Evolutionary conservation across 2,329 filamentous ascomycete genomes (phyloP), one percentile per base, ranked within the genome.

Genomic region (Hymenoscyphus repandus): DNA sequence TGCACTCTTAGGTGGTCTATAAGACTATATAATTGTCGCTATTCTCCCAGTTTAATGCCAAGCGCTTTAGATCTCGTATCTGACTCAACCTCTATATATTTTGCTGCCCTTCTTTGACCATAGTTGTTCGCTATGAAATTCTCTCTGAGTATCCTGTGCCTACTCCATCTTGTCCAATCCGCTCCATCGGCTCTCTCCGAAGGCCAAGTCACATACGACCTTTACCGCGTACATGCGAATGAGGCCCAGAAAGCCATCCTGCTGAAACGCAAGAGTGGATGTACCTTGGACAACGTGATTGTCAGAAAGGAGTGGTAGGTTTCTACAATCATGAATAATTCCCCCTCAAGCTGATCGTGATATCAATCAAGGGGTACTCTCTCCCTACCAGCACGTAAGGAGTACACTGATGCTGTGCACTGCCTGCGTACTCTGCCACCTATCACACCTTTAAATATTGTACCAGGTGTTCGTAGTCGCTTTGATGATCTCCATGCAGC

Each of bases 401-500:
- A 52, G 11, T 71, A 68, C 56, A 68, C 65, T 31, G 56, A 65
- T 52, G 68, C 69, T 7, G 64, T 71, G 49, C 61, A 67, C 22
- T 71, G 68, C 51, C 42, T 71, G 11, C 60, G 62, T 48, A 55
- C 53, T 13, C 61, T 61, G 38, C 58, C 62, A 5, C 61, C 66
- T 3, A 61, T 58, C n/a, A 63, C 65, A 6, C 63, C 64, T 18
- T 49, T 55, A 15, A 56, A 50, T 65, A 62, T 57, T 7, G 41
- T 47, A 32, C 54, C 55, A 6, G 57, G 57, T n/a, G 55, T 42
- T 6, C 53, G 48, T 17, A 50, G 49, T 18, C 44, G 55, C 30
- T 72, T 65, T 51, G 69, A 71, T 56, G 70, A 72, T 55, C 58
- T 60, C 43, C 65, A 68, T 3, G 67, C 62, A 1, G 58, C 61